These are phyloP conservation scores for Furcasterigmium sp. DNA, from an alignment of 2,329 filamentous ascomycete genomes.

Conservation along the genomic window DNA sequence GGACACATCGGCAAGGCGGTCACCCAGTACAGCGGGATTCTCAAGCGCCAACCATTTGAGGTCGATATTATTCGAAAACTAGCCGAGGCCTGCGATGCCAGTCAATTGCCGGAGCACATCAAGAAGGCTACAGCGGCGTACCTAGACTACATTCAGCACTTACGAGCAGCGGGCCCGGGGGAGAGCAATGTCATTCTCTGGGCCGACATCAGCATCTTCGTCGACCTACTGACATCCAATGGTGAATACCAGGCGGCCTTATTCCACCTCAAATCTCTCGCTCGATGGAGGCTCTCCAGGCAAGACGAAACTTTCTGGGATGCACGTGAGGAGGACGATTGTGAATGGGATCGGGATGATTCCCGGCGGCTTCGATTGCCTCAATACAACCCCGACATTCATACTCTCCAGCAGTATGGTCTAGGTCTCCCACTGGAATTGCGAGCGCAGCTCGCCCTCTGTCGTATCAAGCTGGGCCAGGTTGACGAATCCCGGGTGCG, in stretches of 20 bases:
- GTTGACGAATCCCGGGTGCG: slow-evolving; percentile 70
- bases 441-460: slow-evolving; percentile 76
- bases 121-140: slow-evolving; percentile 43
- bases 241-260: slow-evolving; percentile 63
- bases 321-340: slow-evolving; percentile 63
- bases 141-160: slow-evolving; percentile 37
- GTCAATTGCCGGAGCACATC: slow-evolving; percentile 36
- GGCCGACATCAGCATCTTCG: slow-evolving; percentile 85
- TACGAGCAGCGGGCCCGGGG: slow-evolving; percentile 19
- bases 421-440: slow-evolving; percentile 73
- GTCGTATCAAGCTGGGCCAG: slow-evolving; percentile 67
- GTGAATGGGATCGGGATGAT: slow-evolving; percentile 81
- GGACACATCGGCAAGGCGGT: slow-evolving; percentile 50
- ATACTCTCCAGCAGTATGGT: slow-evolving; percentile 60
- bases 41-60: slow-evolving; percentile 48
- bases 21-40: slow-evolving; percentile 49
- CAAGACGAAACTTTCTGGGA: slow-evolving; percentile 75
- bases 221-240: slow-evolving; percentile 69
- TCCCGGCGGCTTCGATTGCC: slow-evolving; percentile 58
- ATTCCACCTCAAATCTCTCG: slow-evolving; percentile 62
- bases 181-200: slow-evolving; percentile 43
- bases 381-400: slow-evolving; percentile 52
- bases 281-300: slow-evolving; percentile 79
- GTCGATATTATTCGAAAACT: slow-evolving; percentile 49
- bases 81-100: slow-evolving; percentile 52